Percentiles rank a stretch among this genome's conserved stretches.
Evolutionary conservation across 768 basidiomycete genomes (phyloP).

Genomic region (Pholiota microspora): DNA sequence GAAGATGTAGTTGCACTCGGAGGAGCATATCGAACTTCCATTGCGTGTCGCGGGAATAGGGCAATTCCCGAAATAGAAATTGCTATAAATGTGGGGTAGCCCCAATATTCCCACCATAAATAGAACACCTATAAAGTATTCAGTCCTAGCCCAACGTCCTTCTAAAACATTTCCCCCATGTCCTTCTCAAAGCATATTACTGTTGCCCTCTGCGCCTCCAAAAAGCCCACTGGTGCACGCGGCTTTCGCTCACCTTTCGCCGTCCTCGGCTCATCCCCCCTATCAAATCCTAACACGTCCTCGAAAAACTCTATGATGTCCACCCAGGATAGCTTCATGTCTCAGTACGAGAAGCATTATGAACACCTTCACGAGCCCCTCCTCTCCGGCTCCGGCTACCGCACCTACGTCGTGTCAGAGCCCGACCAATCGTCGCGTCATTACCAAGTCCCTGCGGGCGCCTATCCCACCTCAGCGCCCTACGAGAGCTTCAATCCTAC

Average conservation of each 20-base stretch:
- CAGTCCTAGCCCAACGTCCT: conserved; percentile 1
- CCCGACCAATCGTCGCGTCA: conserved; percentile 61
- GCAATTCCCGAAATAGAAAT: conserved; percentile 8
- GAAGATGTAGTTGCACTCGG: not conserved
- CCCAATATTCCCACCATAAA: conserved; percentile 25
- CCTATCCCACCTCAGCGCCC: conserved; percentile 56
- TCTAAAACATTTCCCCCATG: conserved; percentile 22
- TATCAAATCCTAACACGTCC: conserved; percentile 30
- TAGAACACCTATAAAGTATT: conserved; percentile 16
- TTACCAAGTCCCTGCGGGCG: conserved; percentile 73
- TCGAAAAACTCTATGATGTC: conserved; percentile 28
- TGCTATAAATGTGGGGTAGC: conserved; percentile 14
- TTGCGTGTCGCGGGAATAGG: not conserved
- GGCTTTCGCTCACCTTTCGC: conserved; percentile 64
- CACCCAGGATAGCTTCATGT: conserved; percentile 26
- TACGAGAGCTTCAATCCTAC: too few species aligned
- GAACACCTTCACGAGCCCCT: conserved; percentile 51
- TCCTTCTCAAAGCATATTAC: conserved; percentile 26
- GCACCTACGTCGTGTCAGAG: conserved; percentile 72
- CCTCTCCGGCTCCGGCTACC: conserved; percentile 42
- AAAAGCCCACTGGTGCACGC: conserved; percentile 33
- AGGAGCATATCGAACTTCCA: not conserved
- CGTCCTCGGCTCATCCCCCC: conserved; percentile 40
- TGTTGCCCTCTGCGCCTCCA: conserved; percentile 19
- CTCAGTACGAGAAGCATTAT: conserved; percentile 61